These are phyloP conservation scores for Ophiostoma ulmi DNA, from an alignment of 2,329 filamentous ascomycete genomes.

Conservation along the genomic window DNA sequence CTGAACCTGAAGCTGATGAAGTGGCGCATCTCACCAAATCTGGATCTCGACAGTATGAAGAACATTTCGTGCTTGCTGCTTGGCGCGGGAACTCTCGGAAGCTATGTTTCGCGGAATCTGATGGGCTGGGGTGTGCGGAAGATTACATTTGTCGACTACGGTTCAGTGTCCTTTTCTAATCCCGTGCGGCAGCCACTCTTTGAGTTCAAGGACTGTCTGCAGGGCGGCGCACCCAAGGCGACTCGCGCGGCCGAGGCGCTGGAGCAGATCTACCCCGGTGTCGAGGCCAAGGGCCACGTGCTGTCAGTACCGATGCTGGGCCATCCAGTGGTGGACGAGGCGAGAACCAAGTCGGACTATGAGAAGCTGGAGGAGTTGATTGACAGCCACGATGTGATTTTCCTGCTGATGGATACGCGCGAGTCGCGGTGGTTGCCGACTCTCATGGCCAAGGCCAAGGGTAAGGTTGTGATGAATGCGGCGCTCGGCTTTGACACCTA, in stretches of 20 bases:
- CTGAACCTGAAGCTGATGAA: constrained; percentile 98
- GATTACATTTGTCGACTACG: constrained; percentile 94
- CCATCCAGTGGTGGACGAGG: constrained; percentile 73
- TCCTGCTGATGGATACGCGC: constrained; percentile 93
- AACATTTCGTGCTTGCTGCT: constrained; percentile 83
- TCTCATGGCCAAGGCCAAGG: constrained; percentile 86
- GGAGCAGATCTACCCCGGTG: constrained; percentile 82
- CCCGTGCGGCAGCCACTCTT: constrained; percentile 93
- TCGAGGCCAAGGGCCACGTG: constrained; percentile 72
- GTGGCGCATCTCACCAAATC: constrained; percentile 86
- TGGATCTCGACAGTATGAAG: constrained; percentile 85
- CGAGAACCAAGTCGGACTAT: constrained; percentile 66
- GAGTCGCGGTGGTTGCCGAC: constrained; percentile 95
- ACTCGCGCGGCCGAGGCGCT: constrained; percentile 72
- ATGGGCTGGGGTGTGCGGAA: constrained; percentile 95
- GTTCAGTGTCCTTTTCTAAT: constrained; percentile 89
- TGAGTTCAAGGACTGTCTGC: constrained; percentile 79
- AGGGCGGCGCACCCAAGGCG: constrained; percentile 81
- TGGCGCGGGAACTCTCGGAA: constrained; percentile 87
- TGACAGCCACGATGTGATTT: constrained; percentile 82
- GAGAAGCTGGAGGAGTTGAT: constrained; percentile 69
- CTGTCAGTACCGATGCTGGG: constrained; percentile 93
- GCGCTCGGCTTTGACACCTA: constrained; percentile 95
- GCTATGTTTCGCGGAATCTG: constrained; percentile 85
- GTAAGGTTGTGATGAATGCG: constrained; percentile 95